These are phyloP conservation scores for Kazachstania sp. DNA, from an alignment of 1,139 yeast species.

Conservation along the genomic window DNA sequence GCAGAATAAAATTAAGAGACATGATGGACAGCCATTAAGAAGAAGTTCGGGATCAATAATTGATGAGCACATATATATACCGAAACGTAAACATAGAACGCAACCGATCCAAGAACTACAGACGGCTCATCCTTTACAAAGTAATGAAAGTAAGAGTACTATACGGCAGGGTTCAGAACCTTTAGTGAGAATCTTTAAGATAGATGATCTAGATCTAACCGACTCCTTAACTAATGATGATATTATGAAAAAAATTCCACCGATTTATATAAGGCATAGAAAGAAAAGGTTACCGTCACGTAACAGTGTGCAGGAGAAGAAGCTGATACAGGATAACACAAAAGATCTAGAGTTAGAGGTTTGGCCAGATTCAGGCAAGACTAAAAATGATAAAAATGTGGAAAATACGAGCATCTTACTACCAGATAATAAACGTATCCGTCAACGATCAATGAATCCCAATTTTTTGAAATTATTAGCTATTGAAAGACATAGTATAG, in stretches of 20 bases:
- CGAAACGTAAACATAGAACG: background rate
- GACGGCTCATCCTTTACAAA: slow-evolving; percentile 7
- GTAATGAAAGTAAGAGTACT: background rate
- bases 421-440: slow-evolving; percentile 17
- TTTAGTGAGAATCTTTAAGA: slow-evolving; percentile 14
- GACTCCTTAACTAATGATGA: slow-evolving; percentile 17
- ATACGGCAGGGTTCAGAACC: slow-evolving; percentile 8
- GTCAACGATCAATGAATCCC: slow-evolving; percentile 24
- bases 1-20: background rate
- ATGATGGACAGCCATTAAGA: background rate
- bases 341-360: slow-evolving; percentile 20
- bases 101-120: too few relatives aligned
- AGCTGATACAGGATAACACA: background rate
- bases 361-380: slow-evolving; percentile 19
- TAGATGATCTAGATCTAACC: slow-evolving; percentile 21
- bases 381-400: background rate
- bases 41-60: background rate
- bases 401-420: slow-evolving; percentile 3
- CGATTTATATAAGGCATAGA: slow-evolving; percentile 12
- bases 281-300: background rate
- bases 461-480: slow-evolving; percentile 28
- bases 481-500: slow-evolving; percentile 21
- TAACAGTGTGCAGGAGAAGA: background rate
- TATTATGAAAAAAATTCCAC: slow-evolving; percentile 17
- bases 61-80: background rate